Evolutionary conservation across 306 rosid genomes (phyloP).

Genomic region (Carpinus viminea): DNA sequence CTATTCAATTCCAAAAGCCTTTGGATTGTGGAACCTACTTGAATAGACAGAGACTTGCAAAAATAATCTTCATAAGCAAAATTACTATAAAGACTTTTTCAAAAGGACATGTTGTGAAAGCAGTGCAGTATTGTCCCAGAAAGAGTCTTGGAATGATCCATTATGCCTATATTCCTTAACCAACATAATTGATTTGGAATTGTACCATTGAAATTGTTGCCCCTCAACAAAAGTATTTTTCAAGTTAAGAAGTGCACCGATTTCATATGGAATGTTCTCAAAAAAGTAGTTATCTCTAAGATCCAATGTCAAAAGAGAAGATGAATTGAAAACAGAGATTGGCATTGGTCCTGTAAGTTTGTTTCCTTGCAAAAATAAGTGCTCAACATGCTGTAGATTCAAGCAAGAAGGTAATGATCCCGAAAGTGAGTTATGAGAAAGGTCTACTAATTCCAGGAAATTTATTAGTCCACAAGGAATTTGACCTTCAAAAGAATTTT

Average conservation of each 20-base stretch:
- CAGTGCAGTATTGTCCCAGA: slow-evolving; percentile 14
- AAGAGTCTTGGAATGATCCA: slow-evolving; percentile 11
- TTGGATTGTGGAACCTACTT: too few relatives aligned
- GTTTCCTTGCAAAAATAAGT: slow-evolving; percentile 2
- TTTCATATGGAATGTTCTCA: not conserved
- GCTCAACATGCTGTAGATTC: not conserved
- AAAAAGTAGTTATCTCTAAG: slow-evolving; percentile 2
- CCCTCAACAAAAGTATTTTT: not conserved
- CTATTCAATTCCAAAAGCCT: not conserved
- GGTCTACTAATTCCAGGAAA: not conserved
- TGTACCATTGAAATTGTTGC: not conserved
- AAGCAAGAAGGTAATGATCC: slow-evolving; percentile 17
- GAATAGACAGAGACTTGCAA: too few relatives aligned
- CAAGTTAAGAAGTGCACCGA: not conserved
- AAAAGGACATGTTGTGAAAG: not conserved
- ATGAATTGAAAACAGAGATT: not conserved
- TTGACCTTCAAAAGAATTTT: not conserved
- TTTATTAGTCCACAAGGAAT: not conserved
- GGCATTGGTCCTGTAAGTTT: not conserved
- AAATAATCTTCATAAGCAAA: too few relatives aligned
- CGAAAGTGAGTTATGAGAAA: slow-evolving; percentile 3
- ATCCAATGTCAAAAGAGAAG: not conserved
- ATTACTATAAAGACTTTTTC: not conserved
- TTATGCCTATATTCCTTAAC: not conserved
- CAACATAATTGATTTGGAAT: slow-evolving; percentile 8